These are phyloP conservation scores for Pleurotus giganteus DNA, from an alignment of 768 basidiomycete genomes.

Conservation along the genomic window DNA sequence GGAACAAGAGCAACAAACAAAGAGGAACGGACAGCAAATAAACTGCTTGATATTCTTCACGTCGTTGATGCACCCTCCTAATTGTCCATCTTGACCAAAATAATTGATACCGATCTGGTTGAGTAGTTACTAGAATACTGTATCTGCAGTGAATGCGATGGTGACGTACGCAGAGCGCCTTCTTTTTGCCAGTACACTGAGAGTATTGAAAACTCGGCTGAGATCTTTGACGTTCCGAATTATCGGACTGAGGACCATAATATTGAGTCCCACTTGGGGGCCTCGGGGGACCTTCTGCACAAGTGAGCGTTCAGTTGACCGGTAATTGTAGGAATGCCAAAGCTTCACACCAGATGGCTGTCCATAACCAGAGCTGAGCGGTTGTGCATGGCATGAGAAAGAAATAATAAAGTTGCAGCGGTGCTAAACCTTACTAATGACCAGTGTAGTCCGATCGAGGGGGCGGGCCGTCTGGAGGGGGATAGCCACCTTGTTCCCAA, in stretches of 20 bases:
- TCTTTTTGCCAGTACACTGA: slow-evolving; percentile 84
- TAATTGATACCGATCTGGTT: slow-evolving; percentile 89
- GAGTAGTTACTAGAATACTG: slow-evolving; percentile 1
- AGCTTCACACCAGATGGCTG: too few relatives aligned
- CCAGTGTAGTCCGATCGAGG: too few relatives aligned
- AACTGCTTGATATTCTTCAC: slow-evolving; percentile 77
- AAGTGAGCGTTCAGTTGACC: too few relatives aligned
- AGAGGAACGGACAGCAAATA: slow-evolving; percentile 51
- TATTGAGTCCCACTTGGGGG: slow-evolving; percentile 58
- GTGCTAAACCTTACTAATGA: too few relatives aligned
- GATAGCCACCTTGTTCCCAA: too few relatives aligned
- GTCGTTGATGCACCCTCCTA: slow-evolving; percentile 92
- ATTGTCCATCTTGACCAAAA: slow-evolving; percentile 55
- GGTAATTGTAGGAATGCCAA: too few relatives aligned
- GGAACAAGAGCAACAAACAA: not conserved
- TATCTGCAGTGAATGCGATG: not conserved
- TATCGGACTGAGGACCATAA: slow-evolving; percentile 60
- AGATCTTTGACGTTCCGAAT: slow-evolving; percentile 37
- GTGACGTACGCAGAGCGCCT: slow-evolving; percentile 76
- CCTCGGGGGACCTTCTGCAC: slow-evolving; percentile 42
- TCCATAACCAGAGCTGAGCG: too few relatives aligned
- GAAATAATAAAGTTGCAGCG: too few relatives aligned
- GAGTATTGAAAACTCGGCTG: slow-evolving; percentile 84
- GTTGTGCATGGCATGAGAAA: too few relatives aligned
- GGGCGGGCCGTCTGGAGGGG: too few relatives aligned